Conservation (phyloP, 2,329 filamentous ascomycete genomes). For the Neofusicoccum ribis region DNA sequence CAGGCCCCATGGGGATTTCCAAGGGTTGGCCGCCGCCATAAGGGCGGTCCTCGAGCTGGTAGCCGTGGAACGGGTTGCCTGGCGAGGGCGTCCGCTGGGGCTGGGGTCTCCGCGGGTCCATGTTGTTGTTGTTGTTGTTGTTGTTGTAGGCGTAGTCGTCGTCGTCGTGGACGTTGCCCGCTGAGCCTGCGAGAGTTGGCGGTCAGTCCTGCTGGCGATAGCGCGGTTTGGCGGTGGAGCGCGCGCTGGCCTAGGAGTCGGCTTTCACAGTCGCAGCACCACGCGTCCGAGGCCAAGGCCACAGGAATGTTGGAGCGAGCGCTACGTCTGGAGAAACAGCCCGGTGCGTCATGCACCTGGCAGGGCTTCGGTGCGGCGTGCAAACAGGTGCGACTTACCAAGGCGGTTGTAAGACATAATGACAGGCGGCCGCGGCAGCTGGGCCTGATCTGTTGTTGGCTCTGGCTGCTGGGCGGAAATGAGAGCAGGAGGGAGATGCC, state of each 20-base stretch:
- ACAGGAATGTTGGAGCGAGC: neutral
- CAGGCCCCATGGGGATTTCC: slow-evolving; percentile 67
- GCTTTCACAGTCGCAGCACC: neutral
- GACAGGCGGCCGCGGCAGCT: neutral
- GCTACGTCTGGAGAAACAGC: slow-evolving; percentile 7
- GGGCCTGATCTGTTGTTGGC: slow-evolving; percentile 3
- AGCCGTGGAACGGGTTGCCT: slow-evolving; percentile 71
- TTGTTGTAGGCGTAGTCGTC: slow-evolving; percentile 22
- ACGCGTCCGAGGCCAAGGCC: slow-evolving; percentile 1
- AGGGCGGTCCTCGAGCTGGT: slow-evolving; percentile 79
- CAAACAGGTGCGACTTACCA: slow-evolving; percentile 40
- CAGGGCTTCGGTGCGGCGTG: slow-evolving; percentile 37
- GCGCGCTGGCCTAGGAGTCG: slow-evolving; percentile 2
- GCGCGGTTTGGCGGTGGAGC: slow-evolving; percentile 11
- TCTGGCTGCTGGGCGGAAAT: slow-evolving; percentile 13
- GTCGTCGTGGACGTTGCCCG: slow-evolving; percentile 19
- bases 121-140: slow-evolving; percentile 25
- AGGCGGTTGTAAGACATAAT: slow-evolving; percentile 49
- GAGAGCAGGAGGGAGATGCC: slow-evolving; percentile 15
- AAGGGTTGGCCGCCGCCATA: slow-evolving; percentile 60
- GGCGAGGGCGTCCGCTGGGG: slow-evolving; percentile 71
- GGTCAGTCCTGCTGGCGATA: slow-evolving; percentile 15
- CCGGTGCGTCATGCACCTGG: neutral
- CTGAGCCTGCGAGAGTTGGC: slow-evolving; percentile 6
- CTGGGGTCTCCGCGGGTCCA: slow-evolving; percentile 56